Evolutionary conservation across 2,329 filamentous ascomycete species (phyloP).

Genomic region (Tolypocladium endophyticum): DNA sequence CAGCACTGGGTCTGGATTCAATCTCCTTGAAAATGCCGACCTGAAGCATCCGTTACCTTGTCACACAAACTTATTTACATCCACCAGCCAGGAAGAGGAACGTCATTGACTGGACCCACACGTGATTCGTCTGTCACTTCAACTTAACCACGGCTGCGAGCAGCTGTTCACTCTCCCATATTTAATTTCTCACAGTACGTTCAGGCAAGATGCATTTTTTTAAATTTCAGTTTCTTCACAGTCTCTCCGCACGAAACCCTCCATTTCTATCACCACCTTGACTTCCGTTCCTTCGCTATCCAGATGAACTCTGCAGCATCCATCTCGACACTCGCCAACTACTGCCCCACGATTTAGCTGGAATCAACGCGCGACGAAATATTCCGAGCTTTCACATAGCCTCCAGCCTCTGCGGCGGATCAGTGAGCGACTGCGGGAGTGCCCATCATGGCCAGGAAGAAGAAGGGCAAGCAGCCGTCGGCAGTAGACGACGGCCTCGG

Average conservation of each 20-base stretch:
- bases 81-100: background rate
- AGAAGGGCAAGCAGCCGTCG: constrained; percentile 35
- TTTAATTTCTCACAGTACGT: background rate
- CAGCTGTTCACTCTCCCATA: background rate
- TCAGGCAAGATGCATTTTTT: background rate
- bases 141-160: background rate
- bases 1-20: background rate
- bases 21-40: too few species aligned
- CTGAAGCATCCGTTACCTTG: background rate
- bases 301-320: background rate
- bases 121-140: background rate
- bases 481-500: constrained; percentile 12
- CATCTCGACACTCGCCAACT: background rate
- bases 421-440: background rate
- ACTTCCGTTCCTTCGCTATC: background rate
- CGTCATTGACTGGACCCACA: background rate
- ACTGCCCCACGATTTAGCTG: background rate
- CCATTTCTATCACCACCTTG: too few species aligned
- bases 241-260: background rate
- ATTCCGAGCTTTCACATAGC: background rate
- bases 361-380: background rate
- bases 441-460: constrained; percentile 35
- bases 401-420: background rate
- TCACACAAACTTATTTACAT: background rate
- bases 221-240: background rate